These are phyloP conservation scores for Symbiodinium natans DNA, from an alignment of 73 alveolate species.

Conservation along the genomic window DNA sequence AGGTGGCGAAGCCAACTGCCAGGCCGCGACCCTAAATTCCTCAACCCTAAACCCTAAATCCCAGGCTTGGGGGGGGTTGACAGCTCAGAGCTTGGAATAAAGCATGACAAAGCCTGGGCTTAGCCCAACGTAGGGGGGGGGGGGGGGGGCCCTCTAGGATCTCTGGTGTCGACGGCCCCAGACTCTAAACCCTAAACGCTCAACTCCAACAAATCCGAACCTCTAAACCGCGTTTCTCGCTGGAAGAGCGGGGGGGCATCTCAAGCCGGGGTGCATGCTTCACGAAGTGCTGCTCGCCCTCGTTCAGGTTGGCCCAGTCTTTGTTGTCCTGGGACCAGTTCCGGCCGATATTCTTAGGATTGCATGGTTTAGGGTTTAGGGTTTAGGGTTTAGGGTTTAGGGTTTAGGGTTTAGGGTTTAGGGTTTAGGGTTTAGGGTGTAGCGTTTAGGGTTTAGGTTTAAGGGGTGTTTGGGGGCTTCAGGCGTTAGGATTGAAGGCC, in stretches of 20 bases:
- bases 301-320: conserved; percentile 61
- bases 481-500: not conserved
- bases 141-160: not conserved
- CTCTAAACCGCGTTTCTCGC: not conserved
- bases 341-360: too few relatives aligned
- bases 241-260: too few relatives aligned
- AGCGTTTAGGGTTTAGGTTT: not conserved
- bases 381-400: not conserved
- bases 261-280: conserved; percentile 94
- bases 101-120: not conserved
- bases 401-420: not conserved
- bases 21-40: not conserved
- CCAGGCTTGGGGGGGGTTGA: not conserved
- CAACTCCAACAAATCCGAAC: conserved; percentile 70
- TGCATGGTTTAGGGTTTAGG: not conserved
- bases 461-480: too few relatives aligned
- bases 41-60: not conserved
- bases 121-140: not conserved
- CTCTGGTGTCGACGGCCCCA: not conserved
- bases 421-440: not conserved
- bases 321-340: conserved; percentile 45
- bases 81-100: too few relatives aligned
- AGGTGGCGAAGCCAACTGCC: too few relatives aligned
- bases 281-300: conserved; percentile 98
- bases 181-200: conserved; percentile 51